Evolutionary conservation across 2,329 filamentous ascomycete species (phyloP), one percentile per base, ranked within the genome.

Genomic region (Fusarium drepaniforme): DNA sequence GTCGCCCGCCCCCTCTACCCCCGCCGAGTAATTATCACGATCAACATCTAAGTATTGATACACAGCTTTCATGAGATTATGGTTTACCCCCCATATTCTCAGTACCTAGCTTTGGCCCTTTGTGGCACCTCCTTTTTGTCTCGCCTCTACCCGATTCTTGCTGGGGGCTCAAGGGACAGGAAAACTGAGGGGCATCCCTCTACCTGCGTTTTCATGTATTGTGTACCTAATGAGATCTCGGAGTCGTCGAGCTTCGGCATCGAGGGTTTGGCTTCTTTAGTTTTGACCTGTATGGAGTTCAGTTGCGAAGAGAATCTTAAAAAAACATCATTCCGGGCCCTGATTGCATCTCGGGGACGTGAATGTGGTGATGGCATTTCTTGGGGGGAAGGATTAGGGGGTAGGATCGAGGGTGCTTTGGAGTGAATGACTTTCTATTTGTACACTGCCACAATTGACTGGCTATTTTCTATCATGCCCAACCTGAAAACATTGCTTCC

Each of bases 1-100:
- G 37, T 90, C 90, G 33, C 86, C 89, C 16, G 89, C 89, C 44
- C 82, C 87, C n/a, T 86, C 88, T 57, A 85, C 89, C 72, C 85
- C 88, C 64, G 82, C 87, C 71, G 85, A 81, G 84, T 68, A 83
- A 77, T 78, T 68, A 70, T 40, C 62, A 66, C 58, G 56, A 71
- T 59, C 67, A 72, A 64, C 51, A 71, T 30, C 33, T 60, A 62
- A 66, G 59, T 64, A 69, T 67, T 66, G 69, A 67, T 68, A 75
- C 64, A 71, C 64, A 70, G 42, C 65, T 59, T 42, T 59, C 46
- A 46, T 66, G 69, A 75, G 67, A 65, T 44, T 66, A 72, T 77
- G 77, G 46, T 21, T 44, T 44, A 51, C 58, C 12, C 49, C 33
- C 33, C 59, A 73, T 71, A 68, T 62, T 63, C 64, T 67, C 64